Evolutionary conservation across 1,284 basidiomycete species (phyloP), one percentile per base, ranked within the genome.

Genomic region (Apiotrichum mycotoxinovorans): DNA sequence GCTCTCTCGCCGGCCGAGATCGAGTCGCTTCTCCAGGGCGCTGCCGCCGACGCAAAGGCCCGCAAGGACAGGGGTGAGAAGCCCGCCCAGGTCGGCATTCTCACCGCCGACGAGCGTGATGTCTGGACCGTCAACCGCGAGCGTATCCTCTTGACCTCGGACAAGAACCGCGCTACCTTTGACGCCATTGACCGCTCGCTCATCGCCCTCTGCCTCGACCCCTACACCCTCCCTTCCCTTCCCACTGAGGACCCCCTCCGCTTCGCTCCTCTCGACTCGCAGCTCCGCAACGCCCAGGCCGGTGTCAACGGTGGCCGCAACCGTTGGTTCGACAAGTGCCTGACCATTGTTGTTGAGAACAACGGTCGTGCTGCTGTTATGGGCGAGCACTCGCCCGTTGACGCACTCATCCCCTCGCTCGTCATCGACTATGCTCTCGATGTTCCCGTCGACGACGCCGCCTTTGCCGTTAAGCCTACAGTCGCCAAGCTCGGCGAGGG

Each of bases 361-460:
- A 90, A 87, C 61, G 87, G 88, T 2, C 85, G 91, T 42, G 89
- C 90, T 3, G 90, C 91, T 38, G 87, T 90, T 54, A 86, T 86
- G 69, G 95, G 95, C 27, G 95, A 98, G 78, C 94, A 97, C 77
- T 90, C 91, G 3, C 88, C 91, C 0, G 87, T 88, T 56, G 95
- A 98, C 65, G 94, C 94, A 1, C 80, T 98, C 12, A 86, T 96
- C 48, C 93, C 94, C 0, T 91, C 89, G 63, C 88, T 94, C 51
- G 84, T 91, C n/a, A 85, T 86, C 41, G 92, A 97, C 69, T 95
- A 88, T 68, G 86, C 86, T 2, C 79, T 93, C 38, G 83, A 84
- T 1, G 82, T 87, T 65, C 81, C 81, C 11, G 80, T 89, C 4
- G 83, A 86, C 55, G 70, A 73, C 11, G 70, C 77, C n/a, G 64